Conservation (phyloP, 2,329 filamentous ascomycete species). For the Thelonectria blattea region DNA sequence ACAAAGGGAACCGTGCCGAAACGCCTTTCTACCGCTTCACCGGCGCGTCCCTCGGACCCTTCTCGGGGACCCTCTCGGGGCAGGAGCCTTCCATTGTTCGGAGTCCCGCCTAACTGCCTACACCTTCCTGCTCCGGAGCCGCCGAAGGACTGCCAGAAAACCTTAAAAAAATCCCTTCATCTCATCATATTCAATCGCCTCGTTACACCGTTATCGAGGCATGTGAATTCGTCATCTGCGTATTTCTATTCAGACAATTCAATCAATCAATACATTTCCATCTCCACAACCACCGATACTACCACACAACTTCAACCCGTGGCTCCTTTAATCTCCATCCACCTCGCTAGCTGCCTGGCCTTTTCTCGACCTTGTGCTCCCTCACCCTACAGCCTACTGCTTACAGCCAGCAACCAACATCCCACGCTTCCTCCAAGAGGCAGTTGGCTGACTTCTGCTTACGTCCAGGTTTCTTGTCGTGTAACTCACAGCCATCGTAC, state of each 20-base stretch:
- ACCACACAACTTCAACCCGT: not conserved
- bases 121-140: constrained; percentile 29
- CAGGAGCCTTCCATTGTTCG: constrained; percentile 3
- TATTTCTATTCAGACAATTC: not conserved
- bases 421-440: constrained; percentile 6
- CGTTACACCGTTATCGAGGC: constrained; percentile 20
- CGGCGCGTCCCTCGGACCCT: constrained; percentile 25
- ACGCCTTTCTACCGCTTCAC: not conserved
- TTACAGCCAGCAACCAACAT: not conserved
- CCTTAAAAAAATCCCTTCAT: constrained; percentile 12
- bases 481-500: constrained; percentile 31
- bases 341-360: not conserved
- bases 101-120: constrained; percentile 1
- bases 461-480: constrained; percentile 18
- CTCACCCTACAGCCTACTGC: not conserved
- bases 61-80: constrained; percentile 21
- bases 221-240: too few species aligned
- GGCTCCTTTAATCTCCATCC: not conserved
- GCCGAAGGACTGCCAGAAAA: constrained; percentile 32
- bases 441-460: constrained; percentile 21
- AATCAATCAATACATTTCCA: not conserved
- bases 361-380: not conserved
- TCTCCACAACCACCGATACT: not conserved
- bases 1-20: not conserved
- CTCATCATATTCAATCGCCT: not conserved